Evolutionary conservation across 257 asterid species (phyloP).

Genomic region (Perilla frutescens): DNA sequence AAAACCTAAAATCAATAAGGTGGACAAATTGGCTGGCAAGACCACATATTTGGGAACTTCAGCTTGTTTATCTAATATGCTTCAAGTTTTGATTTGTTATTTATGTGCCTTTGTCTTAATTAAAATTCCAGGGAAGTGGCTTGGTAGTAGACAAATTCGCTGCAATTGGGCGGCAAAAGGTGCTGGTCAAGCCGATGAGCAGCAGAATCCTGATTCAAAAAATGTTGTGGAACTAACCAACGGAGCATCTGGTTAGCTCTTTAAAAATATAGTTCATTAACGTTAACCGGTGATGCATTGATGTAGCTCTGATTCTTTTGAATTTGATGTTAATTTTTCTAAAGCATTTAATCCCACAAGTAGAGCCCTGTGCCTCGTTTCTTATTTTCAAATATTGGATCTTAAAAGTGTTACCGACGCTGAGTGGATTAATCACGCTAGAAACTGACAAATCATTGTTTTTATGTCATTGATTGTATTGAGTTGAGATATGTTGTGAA

Average conservation of each 20-base stretch:
- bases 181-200: conserved; percentile 66
- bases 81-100: conserved; percentile 4
- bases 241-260: conserved; percentile 65
- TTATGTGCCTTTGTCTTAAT: neutral
- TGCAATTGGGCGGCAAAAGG: conserved; percentile 96
- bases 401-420: neutral
- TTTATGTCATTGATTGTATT: neutral
- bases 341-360: neutral
- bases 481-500: neutral
- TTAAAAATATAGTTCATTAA: neutral
- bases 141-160: conserved; percentile 91
- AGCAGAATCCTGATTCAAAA: conserved; percentile 61
- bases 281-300: neutral
- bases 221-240: conserved; percentile 62
- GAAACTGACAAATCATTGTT: neutral
- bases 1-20: neutral
- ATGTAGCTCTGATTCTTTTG: neutral
- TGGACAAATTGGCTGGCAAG: neutral
- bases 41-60: conserved; percentile 17
- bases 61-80: conserved; percentile 27
- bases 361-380: neutral
- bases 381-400: neutral
- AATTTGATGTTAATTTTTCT: neutral
- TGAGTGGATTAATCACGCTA: neutral
- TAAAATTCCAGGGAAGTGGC: conserved; percentile 73